A percentile compares a stretch with the other conserved stretches of the same genome.
phyloP scores from a whole-genome alignment of 352 stramenopile genomes.

The Globisporangium solare region DNA sequence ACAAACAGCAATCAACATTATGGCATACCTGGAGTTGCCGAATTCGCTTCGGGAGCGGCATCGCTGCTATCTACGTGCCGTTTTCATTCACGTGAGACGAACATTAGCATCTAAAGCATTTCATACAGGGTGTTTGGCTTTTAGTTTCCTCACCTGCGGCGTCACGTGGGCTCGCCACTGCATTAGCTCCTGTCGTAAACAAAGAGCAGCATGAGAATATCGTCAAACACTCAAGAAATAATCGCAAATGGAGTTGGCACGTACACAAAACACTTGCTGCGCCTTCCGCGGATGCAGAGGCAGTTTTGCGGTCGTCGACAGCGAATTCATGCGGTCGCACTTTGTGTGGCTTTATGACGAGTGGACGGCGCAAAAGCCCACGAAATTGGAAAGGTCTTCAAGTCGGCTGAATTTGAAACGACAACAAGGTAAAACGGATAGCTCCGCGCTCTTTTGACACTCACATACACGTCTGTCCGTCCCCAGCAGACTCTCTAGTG shows the following conservation, averaged over 20 bases:
- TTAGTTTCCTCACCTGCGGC: slow-evolving; percentile 8
- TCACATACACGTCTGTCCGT: no score
- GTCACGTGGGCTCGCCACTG: slow-evolving; percentile 16
- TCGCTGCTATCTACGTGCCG: slow-evolving; percentile 13
- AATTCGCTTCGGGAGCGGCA: slow-evolving; percentile 24
- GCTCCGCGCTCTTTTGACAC: no score
- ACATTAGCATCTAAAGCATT: neutral
- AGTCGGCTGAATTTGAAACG: no score
- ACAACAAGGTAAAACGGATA: no score
- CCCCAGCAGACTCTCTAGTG: no score
- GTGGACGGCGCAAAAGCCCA: no score
- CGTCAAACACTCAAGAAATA: no score
- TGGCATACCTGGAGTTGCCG: slow-evolving; percentile 19
- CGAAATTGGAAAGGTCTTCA: no score
- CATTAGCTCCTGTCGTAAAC: slow-evolving; percentile 19
- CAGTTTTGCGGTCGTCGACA: slow-evolving; percentile 8
- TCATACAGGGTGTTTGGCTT: neutral
- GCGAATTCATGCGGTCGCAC: neutral
- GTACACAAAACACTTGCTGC: slow-evolving; percentile 35
- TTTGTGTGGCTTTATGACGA: no score
- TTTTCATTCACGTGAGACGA: neutral
- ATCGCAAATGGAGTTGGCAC: neutral
- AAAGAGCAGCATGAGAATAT: no score
- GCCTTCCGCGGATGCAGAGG: slow-evolving; percentile 26
- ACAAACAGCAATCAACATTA: neutral